A percentile compares a stretch with the other conserved stretches of the same genome.
Evolutionary conservation across 2,329 filamentous ascomycete species (phyloP).

Genomic region (Dothideomycetes sp.): DNA sequence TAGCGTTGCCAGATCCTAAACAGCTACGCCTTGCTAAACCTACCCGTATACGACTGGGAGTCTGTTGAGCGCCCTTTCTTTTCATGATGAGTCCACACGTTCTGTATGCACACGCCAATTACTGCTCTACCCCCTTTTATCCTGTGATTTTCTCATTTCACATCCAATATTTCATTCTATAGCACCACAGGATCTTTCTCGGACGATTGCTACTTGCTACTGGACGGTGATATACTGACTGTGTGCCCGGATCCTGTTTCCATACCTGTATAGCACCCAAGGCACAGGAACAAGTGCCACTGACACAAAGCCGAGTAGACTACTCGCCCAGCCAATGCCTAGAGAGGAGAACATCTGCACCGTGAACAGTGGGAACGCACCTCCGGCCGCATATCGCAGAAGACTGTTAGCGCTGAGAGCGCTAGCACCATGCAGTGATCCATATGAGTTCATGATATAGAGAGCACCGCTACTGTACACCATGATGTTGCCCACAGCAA

Average conservation of each 20-base stretch:
- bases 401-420: slow-evolving; percentile 23
- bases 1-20: no score
- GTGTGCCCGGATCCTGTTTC: slow-evolving; percentile 15
- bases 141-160: no score
- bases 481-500: slow-evolving; percentile 14
- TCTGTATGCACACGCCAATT: no score
- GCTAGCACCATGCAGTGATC: slow-evolving; percentile 20
- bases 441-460: slow-evolving; percentile 33
- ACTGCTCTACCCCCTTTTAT: no score
- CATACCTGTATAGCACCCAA: slow-evolving; percentile 22
- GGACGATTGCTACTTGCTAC: no score
- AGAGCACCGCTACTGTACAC: slow-evolving; percentile 21
- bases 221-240: slow-evolving; percentile 11
- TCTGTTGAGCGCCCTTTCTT: no score
- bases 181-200: no score
- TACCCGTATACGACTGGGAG: no score
- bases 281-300: slow-evolving; percentile 26
- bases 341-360: slow-evolving; percentile 17
- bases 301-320: slow-evolving; percentile 26
- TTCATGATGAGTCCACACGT: no score
- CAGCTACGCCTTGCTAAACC: no score
- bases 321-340: slow-evolving; percentile 24
- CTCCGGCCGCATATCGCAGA: slow-evolving; percentile 19
- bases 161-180: no score
- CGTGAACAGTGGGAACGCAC: slow-evolving; percentile 22